Percentiles rank a stretch among this genome's conserved stretches.
Conservation (phyloP, 140 eudicot genomes). For the Ambrosia hybrid region DNA sequence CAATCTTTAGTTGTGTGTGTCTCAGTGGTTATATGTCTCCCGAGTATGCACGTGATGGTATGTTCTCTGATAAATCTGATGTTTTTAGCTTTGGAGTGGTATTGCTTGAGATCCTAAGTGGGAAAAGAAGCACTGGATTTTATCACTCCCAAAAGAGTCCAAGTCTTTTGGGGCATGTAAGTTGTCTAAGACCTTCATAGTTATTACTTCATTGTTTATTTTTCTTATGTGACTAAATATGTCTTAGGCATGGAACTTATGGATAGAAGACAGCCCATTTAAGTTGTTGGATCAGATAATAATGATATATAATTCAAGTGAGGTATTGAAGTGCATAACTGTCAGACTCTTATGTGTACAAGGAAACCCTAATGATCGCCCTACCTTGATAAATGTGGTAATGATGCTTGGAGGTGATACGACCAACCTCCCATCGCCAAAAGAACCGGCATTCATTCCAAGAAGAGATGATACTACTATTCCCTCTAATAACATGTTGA, state of each 20-base stretch:
- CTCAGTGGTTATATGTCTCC: conserved; percentile 64
- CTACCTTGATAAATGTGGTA: conserved; percentile 48
- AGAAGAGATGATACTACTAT: not conserved
- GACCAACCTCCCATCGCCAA: conserved; percentile 41
- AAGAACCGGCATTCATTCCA: conserved; percentile 37
- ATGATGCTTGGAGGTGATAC: conserved; percentile 52
- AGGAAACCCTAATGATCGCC: conserved; percentile 65
- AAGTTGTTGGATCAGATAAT: conserved; percentile 41
- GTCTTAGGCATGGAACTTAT: conserved; percentile 56
- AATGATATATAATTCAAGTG: conserved; percentile 34
- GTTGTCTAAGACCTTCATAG: conserved; percentile 23
- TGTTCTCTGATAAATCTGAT: conserved; percentile 53
- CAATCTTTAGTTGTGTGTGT: conserved; percentile 3
- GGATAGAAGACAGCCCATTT: conserved; percentile 45
- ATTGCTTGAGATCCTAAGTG: conserved; percentile 58
- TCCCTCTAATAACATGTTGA: not conserved
- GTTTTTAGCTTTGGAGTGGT: conserved; percentile 70
- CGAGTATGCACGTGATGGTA: conserved; percentile 54
- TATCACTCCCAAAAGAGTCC: conserved; percentile 17
- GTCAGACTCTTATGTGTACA: conserved; percentile 64
- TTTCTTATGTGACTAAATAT: not conserved
- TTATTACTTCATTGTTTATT: not conserved
- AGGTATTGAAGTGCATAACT: conserved; percentile 51
- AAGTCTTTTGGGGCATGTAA: conserved; percentile 36
- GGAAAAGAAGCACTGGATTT: conserved; percentile 46